These are phyloP conservation scores for Triticum aestivum DNA, from an alignment of 176 grass and related monocot genomes.

Conservation along the genomic window IWGSC_CS_RefSeq_v2.1 NC_057797.1:656239222-656239721, in stretches of 20 bases:
- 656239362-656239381: no score
- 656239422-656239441: neutral
- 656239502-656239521: slow-evolving; percentile 14
- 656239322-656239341: no score
- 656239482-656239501: neutral
- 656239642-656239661: neutral
- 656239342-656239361: no score
- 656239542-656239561: neutral
- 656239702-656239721: neutral
- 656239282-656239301: no score
- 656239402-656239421: neutral
- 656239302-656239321: no score
- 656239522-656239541: slow-evolving; percentile 21
- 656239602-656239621: neutral
- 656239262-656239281: no score
- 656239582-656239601: neutral
- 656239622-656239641: neutral
- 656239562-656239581: slow-evolving; percentile 16
- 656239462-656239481: no score
- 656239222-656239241: no score
- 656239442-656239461: neutral
- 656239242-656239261: no score
- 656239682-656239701: neutral
- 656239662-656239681: slow-evolving; percentile 5
- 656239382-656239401: neutral